These are phyloP conservation scores for Candida awuae DNA, from an alignment of 805 yeast genomes.

Conservation along the genomic window DNA sequence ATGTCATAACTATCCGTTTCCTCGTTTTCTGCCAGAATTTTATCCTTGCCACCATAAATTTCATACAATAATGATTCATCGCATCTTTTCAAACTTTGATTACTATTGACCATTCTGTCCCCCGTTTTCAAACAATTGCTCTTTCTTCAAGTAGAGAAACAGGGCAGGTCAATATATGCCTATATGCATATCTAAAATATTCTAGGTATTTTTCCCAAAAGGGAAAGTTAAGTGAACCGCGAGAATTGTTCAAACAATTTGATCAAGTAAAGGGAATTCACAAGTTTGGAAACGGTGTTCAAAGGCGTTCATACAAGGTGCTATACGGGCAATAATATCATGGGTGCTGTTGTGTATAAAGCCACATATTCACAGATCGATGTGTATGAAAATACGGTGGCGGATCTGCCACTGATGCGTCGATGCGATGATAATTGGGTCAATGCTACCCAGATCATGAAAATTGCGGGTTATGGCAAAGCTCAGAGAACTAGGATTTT, in stretches of 20 bases:
- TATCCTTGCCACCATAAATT: constrained; percentile 21
- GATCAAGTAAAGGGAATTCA: neutral
- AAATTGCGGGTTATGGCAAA: constrained; percentile 70
- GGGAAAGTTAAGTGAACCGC: neutral
- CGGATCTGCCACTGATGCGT: constrained; percentile 79
- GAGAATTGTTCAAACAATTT: neutral
- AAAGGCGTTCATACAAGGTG: no score
- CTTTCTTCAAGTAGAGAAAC: no score
- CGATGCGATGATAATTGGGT: constrained; percentile 91
- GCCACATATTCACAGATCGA: constrained; percentile 45
- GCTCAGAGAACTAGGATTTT: constrained; percentile 70
- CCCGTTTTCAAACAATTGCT: no score
- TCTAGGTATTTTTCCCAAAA: neutral
- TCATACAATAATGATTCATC: constrained; percentile 25
- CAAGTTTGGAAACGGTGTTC: no score
- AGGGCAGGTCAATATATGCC: no score
- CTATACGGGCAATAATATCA: no score
- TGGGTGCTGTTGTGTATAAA: constrained; percentile 27
- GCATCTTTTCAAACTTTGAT: neutral
- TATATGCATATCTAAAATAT: no score
- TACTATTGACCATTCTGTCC: no score
- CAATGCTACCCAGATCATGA: constrained; percentile 74
- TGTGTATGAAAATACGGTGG: constrained; percentile 55
- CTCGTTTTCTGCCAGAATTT: constrained; percentile 16
- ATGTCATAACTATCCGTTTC: no score